Base-by-base conservation (phyloP, 2,329 filamentous ascomycete genomes). In the Talaromyces sp. region DNA sequence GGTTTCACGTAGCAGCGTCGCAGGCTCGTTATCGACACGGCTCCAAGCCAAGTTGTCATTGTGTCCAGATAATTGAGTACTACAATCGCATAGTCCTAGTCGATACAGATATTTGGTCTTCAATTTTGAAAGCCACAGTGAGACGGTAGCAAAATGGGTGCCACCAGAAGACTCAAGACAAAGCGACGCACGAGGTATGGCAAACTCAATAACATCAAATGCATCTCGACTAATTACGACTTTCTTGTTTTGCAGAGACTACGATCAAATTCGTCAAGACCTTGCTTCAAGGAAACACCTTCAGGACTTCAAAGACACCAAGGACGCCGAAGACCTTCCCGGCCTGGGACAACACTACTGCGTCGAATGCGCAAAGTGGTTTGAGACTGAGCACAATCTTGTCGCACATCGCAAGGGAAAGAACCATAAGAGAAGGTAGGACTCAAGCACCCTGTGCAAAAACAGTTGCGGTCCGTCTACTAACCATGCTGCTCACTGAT, bases 321-420 rank as follows among this genome's bases (percentile, higher is more conserved):
- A 96, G 73, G 86, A 89, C 5, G 79, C 84, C 23, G 93, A 98
- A 73, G 95, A 98, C 71, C 83, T 97, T 39, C 95, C 95, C 2
- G 93, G 88, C 0, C 82, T 97, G 56, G 95, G 95, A 28, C 83
- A 86, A 69, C 88, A 88, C 75, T 98, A 97, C 77, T 99, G 95
- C 76, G 82, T 89, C 16, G 90, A 96, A 77, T 99, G 95, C 76
- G 89, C 95, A 66, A 98, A 96, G 80, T 98, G 91, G 89, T 98
- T 96, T 75, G 93, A 98, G 76, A 89, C 87, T 57, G 90, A 95
- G 68, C 77, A 84, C 69, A 96, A 91, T 69, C 80, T 96, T 63
- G 81, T 83, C 39, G 82, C 85, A 31, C 95, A 99, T 78, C 82
- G 83, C 63, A 91, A 89, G 76, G 92, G 91, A 69, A 99, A 97